Base-by-base conservation (phyloP, 495 filamentous ascomycete species). In the Tuber borchii region DNA sequence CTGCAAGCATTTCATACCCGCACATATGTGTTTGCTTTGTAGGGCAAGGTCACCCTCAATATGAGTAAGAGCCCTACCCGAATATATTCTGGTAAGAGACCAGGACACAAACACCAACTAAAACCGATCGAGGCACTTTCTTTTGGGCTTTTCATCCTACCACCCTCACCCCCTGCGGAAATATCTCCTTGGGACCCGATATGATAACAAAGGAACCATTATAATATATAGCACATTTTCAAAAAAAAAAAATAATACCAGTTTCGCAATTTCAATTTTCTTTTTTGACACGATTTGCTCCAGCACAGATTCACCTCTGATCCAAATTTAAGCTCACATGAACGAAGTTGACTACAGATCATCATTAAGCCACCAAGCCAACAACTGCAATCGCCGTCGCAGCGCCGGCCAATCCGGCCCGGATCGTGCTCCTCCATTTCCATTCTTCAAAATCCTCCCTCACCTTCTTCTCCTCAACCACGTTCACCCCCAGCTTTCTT, bases 361-460 rank as follows among this genome's bases (percentile, higher is more conserved):
- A 56, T 69, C n/a, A 42, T n/a, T 73, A 79, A 70, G 73, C 43
- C 70, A 73, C 76, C 56, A 79, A 73, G 48, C 73, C 78, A 72
- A 79, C 19, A 44, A 79, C 26, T 12, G 76, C 70, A 37, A 79
- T 73, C 19, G 78, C 39, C 19, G 65, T 75, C 34, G 76, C 78
- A 61, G 70, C 73, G 37, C 72, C 74, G 19, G 79, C 72, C 17
- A 81, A 39, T 16, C 75, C 79, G 68, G 72, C 79, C 48, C 79
- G 77, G 4, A 77, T 37, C 10, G n/a, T 48, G 40, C 78, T 81
- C 73, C 69, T 78, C 42, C 73, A 74, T 22, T 48, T 39, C 82
- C 81, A 83, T 10, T 71, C 72, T 65, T 81, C 72, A 14, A 79
- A 34, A n/a, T 77, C 77, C 31, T 26, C 72, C 68, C 71, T 75